Evolutionary conservation across 805 yeast species (phyloP), one percentile per base, ranked within the genome.

Genomic region (Starmerella etchellsii): DNA sequence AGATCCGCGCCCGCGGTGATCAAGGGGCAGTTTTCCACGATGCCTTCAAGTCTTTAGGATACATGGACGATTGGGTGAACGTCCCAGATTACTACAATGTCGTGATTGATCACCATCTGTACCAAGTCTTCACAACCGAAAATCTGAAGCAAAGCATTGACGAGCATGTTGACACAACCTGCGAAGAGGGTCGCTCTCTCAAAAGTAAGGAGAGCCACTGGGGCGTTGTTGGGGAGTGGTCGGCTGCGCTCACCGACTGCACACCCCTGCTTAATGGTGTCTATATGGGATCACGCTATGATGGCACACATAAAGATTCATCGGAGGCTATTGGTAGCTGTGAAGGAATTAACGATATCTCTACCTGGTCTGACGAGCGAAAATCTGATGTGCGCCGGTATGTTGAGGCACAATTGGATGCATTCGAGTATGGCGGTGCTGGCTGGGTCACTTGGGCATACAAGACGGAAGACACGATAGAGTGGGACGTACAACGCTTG

Each of bases 361-460:
- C 53, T 37, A 23, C 20, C 22, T 87, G 91, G 82, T 64, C 81
- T 6, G 67, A 64, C 9, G 69, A 71, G 30, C 70, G 71, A 54
- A 73, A 69, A 57, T 54, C 53, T 20, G 66, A 74, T 49, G 72
- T 78, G 35, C 76, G 95, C 60, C 69, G 65, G 52, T 84, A 68
- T 57, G 67, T 85, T 37, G 95, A 87, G 65, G 94, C 95, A 36
- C 95, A 87, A 68, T 65, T 87, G 55, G 95, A 87, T 57, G 83
- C 95, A 1, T 78, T 68, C 55, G 82, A 77, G 53, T 70, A 70
- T 52, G 62, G 62, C 31, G 31, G 39, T 15, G 39, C 74, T 43
- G 97, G 97, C 25, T 87, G 95, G 95, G 72, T 83, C 43, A 79
- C 81, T 67, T 87, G 96, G 96, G 74, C 79, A 59, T 85, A 83